These are phyloP conservation scores for Gynandropsis gynandra DNA, from an alignment of 345 rosid genomes.

Conservation along the genomic window DNA sequence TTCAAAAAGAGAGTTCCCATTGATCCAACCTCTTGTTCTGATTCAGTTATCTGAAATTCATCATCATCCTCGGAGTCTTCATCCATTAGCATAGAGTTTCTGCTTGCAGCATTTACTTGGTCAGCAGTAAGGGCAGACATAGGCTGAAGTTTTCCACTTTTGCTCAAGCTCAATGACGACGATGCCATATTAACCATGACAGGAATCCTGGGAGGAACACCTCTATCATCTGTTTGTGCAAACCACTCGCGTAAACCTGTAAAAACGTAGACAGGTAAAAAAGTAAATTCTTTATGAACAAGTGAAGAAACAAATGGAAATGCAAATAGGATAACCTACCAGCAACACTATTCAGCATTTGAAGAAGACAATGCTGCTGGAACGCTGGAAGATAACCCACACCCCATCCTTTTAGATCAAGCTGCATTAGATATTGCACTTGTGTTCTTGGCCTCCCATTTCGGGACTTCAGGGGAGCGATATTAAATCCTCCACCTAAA, in stretches of 20 bases:
- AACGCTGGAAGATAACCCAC: slow-evolving; percentile 81
- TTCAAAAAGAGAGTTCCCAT: slow-evolving; percentile 12
- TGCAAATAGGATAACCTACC: slow-evolving; percentile 42
- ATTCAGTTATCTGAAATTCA: slow-evolving; percentile 78
- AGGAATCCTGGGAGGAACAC: slow-evolving; percentile 87
- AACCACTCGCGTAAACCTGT: slow-evolving; percentile 97
- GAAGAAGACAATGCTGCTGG: slow-evolving; percentile 98
- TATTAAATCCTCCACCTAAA: slow-evolving; percentile 95
- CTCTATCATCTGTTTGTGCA: slow-evolving; percentile 89
- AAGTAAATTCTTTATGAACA: slow-evolving; percentile 6
- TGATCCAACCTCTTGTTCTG: slow-evolving; percentile 73
- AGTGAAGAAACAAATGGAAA: neutral
- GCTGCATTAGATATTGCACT: slow-evolving; percentile 94
- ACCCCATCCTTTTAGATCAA: slow-evolving; percentile 99
- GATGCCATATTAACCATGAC: slow-evolving; percentile 97
- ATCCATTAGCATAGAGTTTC: slow-evolving; percentile 73
- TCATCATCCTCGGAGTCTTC: slow-evolving; percentile 95
- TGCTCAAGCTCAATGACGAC: slow-evolving; percentile 50
- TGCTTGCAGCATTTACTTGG: slow-evolving; percentile 51
- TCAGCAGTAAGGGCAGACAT: slow-evolving; percentile 48
- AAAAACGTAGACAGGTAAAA: slow-evolving; percentile 12
- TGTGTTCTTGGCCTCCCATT: slow-evolving; percentile 86
- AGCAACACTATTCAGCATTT: slow-evolving; percentile 93
- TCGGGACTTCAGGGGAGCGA: slow-evolving; percentile 73
- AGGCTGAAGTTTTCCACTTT: slow-evolving; percentile 41